Evolutionary conservation across 2,329 filamentous ascomycete species (phyloP), one percentile per base, ranked within the genome.

Genomic region (Colletotrichum phormii): DNA sequence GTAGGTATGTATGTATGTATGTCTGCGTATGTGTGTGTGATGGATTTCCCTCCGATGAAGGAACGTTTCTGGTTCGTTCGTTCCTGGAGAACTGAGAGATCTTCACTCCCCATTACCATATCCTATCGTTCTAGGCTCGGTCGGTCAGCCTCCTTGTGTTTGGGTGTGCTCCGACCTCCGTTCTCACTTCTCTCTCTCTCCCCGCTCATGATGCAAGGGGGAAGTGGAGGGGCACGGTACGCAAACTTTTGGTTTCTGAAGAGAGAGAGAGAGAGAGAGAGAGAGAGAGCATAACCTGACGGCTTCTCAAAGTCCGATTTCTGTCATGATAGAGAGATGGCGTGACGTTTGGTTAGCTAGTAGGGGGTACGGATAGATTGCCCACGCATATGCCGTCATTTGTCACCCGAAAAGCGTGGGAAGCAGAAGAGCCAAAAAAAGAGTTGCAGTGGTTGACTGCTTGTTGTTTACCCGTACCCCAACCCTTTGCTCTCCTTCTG

Each of bases 111-210:
- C 26, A 51, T 35, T 63, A 29, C 69, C 64, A 24, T 33, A 54
- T 69, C 42, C 59, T 63, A 33, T 60, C 42, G 55, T 71, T 67
- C 64, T 62, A 71, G 68, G 35, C 58, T 68, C 69, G 64, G 69
- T 58, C 58, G 64, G 59, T 26, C 58, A 72, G 42, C 64, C 69
- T 69, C 64, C 69, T 72, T 69, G 42, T 18, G 8, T 42, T 42
- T 42, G 37, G 35, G 37, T 7, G 37, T 53, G 46, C 54, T 69
- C 64, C 69, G 58, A 72, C 58, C 37, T 61, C 69, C 29, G 64
- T 37, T n/a, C 42, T 49, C 18, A 7, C 18, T 13, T n/a, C 42
- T 26, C 26, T 26, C 26, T 26, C 26, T 26, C 4, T 26, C 59
- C 33, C 59, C 18, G 42, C 58, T 46, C 35, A 26, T 26, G 24